Evolutionary conservation across 2,329 filamentous ascomycete species (phyloP).

Genomic region (Diplodia scrobiculata): DNA sequence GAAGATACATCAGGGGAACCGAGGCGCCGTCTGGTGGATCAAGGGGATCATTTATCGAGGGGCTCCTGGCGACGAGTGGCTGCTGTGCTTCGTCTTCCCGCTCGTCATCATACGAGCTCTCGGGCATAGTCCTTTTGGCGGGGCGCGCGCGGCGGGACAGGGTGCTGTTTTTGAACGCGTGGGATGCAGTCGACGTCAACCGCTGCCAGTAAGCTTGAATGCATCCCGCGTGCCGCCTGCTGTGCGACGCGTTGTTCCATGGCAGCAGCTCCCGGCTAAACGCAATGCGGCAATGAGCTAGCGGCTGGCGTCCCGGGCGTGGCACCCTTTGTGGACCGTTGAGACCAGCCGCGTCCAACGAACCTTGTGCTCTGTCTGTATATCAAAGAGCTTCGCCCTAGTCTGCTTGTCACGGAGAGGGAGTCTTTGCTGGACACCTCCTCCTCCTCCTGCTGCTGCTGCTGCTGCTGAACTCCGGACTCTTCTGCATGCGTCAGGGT

Average conservation of each 20-base stretch:
- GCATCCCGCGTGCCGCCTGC: conserved; percentile 9
- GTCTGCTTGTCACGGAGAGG: too few species aligned
- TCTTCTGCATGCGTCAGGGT: neutral
- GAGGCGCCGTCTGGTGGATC: neutral
- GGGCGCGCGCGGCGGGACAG: neutral
- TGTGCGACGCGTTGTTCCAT: conserved; percentile 23
- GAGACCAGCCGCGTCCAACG: neutral
- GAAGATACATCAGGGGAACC: conserved; percentile 18
- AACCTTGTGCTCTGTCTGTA: neutral
- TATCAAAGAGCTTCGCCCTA: neutral
- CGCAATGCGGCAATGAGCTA: conserved; percentile 21
- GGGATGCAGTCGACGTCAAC: conserved; percentile 17
- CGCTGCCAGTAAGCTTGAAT: neutral
- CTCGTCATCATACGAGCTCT: conserved; percentile 1
- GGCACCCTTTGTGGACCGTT: neutral
- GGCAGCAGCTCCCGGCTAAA: conserved; percentile 3
- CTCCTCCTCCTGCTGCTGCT: neutral
- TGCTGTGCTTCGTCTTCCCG: neutral
- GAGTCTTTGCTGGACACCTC: neutral
- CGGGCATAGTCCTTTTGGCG: neutral
- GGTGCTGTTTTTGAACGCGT: conserved; percentile 4
- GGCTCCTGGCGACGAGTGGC: neutral
- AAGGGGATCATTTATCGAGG: neutral
- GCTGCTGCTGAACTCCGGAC: too few species aligned
- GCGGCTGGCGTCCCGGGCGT: conserved; percentile 1